Base-by-base conservation (phyloP, 2,329 filamentous ascomycete species). In the Ophiosphaerella narmari region DNA sequence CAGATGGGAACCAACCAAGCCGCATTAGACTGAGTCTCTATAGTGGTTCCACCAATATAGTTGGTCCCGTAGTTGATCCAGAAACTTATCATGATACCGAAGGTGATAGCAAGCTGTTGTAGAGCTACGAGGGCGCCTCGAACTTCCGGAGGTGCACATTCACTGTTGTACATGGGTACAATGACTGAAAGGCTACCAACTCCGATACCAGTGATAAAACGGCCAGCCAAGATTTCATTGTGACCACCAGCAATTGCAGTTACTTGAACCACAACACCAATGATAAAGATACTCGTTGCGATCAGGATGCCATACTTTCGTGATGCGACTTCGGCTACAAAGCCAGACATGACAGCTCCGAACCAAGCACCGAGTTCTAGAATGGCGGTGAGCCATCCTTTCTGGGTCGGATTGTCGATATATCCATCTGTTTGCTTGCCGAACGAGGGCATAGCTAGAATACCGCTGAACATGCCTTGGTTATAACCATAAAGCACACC, bases 311-410 rank as follows among this genome's bases (percentile, higher is more conserved):
- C 82, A 55, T 86, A 86, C 69, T 90, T 90, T 39, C 89, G 80
- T 1, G 85, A 88, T 42, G 86, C 69, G 3, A 80, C 77, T 65
- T 91, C 88, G 14, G 88, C 88, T n/a, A 91, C 70, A 63, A 87
- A 87, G 1, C 88, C 86, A 2, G 84, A 88, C 35, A 87, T 77
- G 3, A 92, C 72, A 0, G 86, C 83, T 33, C 89, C 89, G n/a
- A 90, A 66, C 88, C 88, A 91, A 37, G 88, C 88, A 44, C 88
- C 88, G 2, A 91, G 81, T 66, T 91, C 87, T 23, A 91, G 82
- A 56, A 90, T 90, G 2, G 87, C 79, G 1, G 76, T 77, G 16
- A 80, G 67, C 77, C 77, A 79, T 29, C 77, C 78, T 50, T 78
- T 74, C 49, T 76, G 74, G 3, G 74, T 77, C 11, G 67, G 46